A percentile compares a stretch with the other conserved stretches of the same genome.
phyloP scores from a whole-genome alignment of 2,329 filamentous ascomycete genomes.

The Aspergillus pseudoviridinutans region DNA sequence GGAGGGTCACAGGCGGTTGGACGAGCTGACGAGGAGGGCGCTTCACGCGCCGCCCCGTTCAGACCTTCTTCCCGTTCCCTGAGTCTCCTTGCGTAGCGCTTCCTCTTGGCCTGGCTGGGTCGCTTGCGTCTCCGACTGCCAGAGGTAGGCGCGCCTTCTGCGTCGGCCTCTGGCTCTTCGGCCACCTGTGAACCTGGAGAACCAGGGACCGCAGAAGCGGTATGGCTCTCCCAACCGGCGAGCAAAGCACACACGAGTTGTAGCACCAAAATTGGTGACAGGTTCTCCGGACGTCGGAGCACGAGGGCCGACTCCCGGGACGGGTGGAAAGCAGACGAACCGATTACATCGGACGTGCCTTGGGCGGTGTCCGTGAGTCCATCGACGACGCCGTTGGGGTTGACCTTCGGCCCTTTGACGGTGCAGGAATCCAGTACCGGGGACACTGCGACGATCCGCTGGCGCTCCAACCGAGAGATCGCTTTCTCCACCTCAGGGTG shows the following conservation, averaged over 20 bases:
- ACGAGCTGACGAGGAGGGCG: background rate
- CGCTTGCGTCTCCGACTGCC: constrained; percentile 2
- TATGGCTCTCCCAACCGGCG: constrained; percentile 8
- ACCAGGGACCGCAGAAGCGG: constrained; percentile 1
- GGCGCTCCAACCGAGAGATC: constrained; percentile 10
- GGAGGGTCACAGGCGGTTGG: background rate
- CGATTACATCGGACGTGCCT: constrained; percentile 15
- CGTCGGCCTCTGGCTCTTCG: constrained; percentile 3
- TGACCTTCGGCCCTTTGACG: constrained; percentile 4
- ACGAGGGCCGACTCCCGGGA: constrained; percentile 17
- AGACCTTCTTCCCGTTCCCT: background rate
- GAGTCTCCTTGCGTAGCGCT: constrained; percentile 1
- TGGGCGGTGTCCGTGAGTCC: constrained; percentile 14
- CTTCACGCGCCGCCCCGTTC: background rate
- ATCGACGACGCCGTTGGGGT: constrained; percentile 7
- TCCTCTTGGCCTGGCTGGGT: constrained; percentile 14
- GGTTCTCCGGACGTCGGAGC: constrained; percentile 14
- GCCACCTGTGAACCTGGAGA: constrained; percentile 2
- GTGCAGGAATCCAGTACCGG: constrained; percentile 6
- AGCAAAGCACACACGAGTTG: constrained; percentile 8
- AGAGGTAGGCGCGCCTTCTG: constrained; percentile 6
- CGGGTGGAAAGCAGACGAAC: constrained; percentile 5
- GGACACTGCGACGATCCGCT: background rate
- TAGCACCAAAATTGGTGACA: constrained; percentile 12
- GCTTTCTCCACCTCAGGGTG: constrained; percentile 9